phyloP scores from a whole-genome alignment of 441 rosid species.

The Brassica hybrid region DNA sequence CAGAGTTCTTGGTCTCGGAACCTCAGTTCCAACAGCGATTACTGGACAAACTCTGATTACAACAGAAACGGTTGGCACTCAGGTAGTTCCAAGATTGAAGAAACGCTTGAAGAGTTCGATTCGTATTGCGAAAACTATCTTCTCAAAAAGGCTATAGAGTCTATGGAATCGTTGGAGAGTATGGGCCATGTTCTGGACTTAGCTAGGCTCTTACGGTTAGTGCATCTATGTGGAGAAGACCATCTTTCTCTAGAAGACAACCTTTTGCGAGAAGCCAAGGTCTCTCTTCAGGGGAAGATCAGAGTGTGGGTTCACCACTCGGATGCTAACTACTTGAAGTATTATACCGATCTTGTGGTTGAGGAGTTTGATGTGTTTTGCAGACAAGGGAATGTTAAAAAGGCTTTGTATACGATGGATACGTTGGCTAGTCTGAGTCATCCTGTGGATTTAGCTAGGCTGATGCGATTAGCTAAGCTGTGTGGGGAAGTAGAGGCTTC shows the following conservation, averaged over 20 bases:
- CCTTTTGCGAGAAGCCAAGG: conserved; percentile 61
- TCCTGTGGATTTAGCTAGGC: conserved; percentile 55
- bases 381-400: conserved; percentile 62
- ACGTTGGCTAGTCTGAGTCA: conserved; percentile 49
- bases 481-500: conserved; percentile 72
- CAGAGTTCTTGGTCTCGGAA: conserved; percentile 25
- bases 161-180: conserved; percentile 52
- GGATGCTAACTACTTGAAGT: conserved; percentile 33
- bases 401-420: conserved; percentile 55
- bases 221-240: conserved; percentile 62
- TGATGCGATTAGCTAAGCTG: conserved; percentile 54
- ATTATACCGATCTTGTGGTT: conserved; percentile 21
- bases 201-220: conserved; percentile 49
- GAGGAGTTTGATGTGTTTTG: conserved; percentile 53
- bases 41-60: too few relatives aligned
- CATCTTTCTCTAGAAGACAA: conserved; percentile 54
- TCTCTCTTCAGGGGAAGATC: conserved; percentile 50
- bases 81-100: not conserved
- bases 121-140: conserved; percentile 52
- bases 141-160: conserved; percentile 56
- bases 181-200: conserved; percentile 56
- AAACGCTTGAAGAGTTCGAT: conserved; percentile 41
- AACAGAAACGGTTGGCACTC: conserved; percentile 27
- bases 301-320: conserved; percentile 46
- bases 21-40: conserved; percentile 17